Evolutionary conservation across 345 rosid species (phyloP), one percentile per base, ranked within the genome.

Genomic region (Psidium guajava): DNA sequence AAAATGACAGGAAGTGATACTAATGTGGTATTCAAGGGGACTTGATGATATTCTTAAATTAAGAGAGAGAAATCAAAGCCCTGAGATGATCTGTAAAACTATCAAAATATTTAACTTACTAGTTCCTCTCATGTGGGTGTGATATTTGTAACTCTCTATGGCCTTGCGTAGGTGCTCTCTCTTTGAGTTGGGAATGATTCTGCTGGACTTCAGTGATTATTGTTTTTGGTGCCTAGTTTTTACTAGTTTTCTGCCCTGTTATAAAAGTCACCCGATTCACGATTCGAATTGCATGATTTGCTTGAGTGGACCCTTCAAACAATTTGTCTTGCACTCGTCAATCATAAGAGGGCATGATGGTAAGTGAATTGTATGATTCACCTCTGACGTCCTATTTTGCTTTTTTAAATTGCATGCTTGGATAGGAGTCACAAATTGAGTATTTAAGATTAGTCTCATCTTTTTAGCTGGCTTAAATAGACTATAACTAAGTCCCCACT

Each of bases 201-300:
- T 69, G 25, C 80, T 69, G 80, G 80, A 32, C 77, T 69, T 69
- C 24, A 32, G 77, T 1, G 3, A 18, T 36, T 69, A 36, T 32
- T 36, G 80, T 36, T 69, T 8, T 64, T 36, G 47, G 25, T 11
- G 11, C 80, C 47, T 36, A 36, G 4, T 69, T 36, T 40, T 36
- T 69, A 69, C 25, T 18, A 69, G 20, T 36, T 69, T 69, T 69
- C 21, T 32, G 77, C 47, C 47, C 77, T 5, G 40, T 69, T 32
- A 3, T 69, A 69, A 69, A 61, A 61, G 28, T 61, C 74, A 16
- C 77, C 6, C 6, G 47, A 69, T 69, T 69, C 80, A 69, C 1
- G 12, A 36, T 64, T 32, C 20, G 6, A 64, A 64, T 40, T 0
- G 24, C 22, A 1, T 1, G 10, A 64, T 69, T 18, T 0, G 0